phyloP scores from a whole-genome alignment of 78 protist species.

The Tieghemostelium lacteum region DNA sequence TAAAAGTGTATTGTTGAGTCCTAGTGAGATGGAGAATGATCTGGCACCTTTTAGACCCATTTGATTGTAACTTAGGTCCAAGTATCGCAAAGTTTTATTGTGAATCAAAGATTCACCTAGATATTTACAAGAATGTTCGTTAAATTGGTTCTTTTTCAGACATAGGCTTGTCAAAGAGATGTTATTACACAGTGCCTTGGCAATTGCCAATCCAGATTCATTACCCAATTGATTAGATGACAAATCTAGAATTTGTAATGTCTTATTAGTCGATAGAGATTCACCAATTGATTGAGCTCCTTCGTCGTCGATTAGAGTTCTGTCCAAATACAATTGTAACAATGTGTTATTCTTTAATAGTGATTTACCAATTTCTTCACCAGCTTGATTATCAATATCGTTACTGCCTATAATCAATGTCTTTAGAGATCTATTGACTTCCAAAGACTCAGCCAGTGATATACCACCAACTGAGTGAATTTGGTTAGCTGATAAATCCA shows the following conservation, averaged over 20 bases:
- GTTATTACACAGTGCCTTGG: constrained; percentile 20
- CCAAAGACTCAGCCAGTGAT: background rate
- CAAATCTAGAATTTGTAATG: constrained; percentile 16
- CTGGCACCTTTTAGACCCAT: constrained; percentile 44
- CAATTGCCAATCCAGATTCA: constrained; percentile 21
- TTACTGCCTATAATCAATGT: background rate
- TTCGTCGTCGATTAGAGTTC: constrained; percentile 1
- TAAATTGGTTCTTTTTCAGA: constrained; percentile 27
- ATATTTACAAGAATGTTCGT: background rate
- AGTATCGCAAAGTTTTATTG: background rate
- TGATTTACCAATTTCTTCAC: background rate
- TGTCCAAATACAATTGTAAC: background rate
- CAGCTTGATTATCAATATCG: constrained; percentile 8
- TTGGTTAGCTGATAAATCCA: background rate
- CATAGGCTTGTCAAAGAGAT: background rate
- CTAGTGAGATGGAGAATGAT: constrained; percentile 29
- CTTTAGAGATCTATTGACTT: background rate
- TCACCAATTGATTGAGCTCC: constrained; percentile 17
- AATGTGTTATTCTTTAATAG: background rate
- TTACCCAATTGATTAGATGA: constrained; percentile 14
- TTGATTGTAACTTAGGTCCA: constrained; percentile 40
- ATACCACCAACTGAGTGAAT: constrained; percentile 14
- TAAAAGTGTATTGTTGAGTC: constrained; percentile 19
- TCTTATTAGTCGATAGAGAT: background rate
- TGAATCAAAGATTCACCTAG: constrained; percentile 25